These are phyloP conservation scores for Hanseniaspora pseudoguilliermondii DNA, from an alignment of 805 yeast species.

Conservation along the genomic window DNA sequence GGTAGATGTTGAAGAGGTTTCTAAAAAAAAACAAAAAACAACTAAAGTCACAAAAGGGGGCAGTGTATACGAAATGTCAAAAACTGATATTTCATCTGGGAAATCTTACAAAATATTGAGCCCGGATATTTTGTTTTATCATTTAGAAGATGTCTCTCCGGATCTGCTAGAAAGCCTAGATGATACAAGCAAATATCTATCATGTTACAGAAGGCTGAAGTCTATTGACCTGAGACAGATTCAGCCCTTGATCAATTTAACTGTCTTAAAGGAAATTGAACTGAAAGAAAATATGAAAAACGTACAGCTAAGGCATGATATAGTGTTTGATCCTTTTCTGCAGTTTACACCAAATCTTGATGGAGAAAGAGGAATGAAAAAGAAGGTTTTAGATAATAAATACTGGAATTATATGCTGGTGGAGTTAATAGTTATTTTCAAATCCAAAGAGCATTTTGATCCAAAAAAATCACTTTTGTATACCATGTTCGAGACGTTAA, in stretches of 20 bases:
- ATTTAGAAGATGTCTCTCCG: slow-evolving; percentile 1
- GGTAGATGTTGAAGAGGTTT: neutral
- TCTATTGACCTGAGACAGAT: neutral
- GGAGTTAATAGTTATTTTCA: slow-evolving; percentile 42
- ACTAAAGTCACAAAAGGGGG: neutral
- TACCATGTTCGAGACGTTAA: slow-evolving; percentile 59
- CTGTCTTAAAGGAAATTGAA: slow-evolving; percentile 73
- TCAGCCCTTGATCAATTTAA: slow-evolving; percentile 72
- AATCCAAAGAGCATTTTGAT: slow-evolving; percentile 12
- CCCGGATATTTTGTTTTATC: slow-evolving; percentile 1
- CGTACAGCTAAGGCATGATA: slow-evolving; percentile 87
- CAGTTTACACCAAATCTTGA: slow-evolving; percentile 86
- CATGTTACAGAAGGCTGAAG: neutral
- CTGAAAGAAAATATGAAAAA: slow-evolving; percentile 77
- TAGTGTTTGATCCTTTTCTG: slow-evolving; percentile 78
- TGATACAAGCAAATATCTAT: neutral
- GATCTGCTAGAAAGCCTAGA: neutral
- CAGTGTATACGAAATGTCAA: neutral
- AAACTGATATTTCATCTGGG: neutral
- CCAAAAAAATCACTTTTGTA: slow-evolving; percentile 38
- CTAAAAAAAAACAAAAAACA: neutral
- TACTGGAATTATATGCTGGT: slow-evolving; percentile 69
- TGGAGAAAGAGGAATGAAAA: slow-evolving; percentile 77
- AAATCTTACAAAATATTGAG: neutral
- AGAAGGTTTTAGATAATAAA: slow-evolving; percentile 60